Evolutionary conservation across 2,329 filamentous ascomycete species (phyloP).

Genomic region (Neurospora sp.): DNA sequence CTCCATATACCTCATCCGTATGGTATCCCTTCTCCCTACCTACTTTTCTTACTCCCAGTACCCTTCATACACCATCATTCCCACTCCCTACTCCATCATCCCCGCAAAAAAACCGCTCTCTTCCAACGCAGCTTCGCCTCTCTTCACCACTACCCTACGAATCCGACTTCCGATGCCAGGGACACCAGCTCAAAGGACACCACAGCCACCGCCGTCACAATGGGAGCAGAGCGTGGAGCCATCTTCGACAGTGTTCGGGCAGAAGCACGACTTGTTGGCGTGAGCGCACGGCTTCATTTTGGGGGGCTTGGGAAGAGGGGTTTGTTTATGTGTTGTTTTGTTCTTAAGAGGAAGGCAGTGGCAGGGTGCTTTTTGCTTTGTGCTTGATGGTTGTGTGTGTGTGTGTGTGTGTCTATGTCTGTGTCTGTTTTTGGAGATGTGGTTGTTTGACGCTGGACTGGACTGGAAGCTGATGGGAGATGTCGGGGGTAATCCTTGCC

Average conservation of each 20-base stretch:
- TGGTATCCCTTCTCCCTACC: not conserved
- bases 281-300: not conserved
- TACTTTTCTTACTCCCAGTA: not conserved
- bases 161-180: not conserved
- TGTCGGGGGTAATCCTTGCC: not conserved
- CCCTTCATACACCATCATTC: not conserved
- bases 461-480: not conserved
- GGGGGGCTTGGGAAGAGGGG: not conserved
- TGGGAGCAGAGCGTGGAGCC: not conserved
- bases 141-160: not conserved
- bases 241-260: not conserved
- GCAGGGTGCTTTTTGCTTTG: not conserved
- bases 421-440: not conserved
- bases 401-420: not conserved
- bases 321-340: not conserved
- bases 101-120: not conserved
- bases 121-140: not conserved
- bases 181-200: not conserved
- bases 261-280: not conserved
- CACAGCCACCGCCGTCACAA: not conserved
- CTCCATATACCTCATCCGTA: not conserved
- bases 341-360: not conserved
- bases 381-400: not conserved
- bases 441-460: not conserved
- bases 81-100: not conserved